Evolutionary conservation across 345 rosid genomes (phyloP), one percentile per base, ranked within the genome.

Genomic region (Gossypium stocksii): DNA sequence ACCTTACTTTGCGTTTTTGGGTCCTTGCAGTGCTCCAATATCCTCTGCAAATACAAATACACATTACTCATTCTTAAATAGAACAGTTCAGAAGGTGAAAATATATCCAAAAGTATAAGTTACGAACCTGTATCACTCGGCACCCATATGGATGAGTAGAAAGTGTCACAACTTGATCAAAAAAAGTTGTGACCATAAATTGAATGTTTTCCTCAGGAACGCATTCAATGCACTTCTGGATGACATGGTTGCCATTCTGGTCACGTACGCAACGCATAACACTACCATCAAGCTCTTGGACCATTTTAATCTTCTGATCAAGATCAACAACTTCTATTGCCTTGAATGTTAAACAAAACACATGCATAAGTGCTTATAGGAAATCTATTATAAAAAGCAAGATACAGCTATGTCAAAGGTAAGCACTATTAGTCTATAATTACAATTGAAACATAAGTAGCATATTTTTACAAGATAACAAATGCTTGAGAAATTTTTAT

Each of bases 11-110:
- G 99, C 59, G 99, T 95, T 46, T 85, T 87, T 2, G 81, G 80
- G 53, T 91, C 83, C 71, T 84, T 84, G 76, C 99, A 95, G 76
- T 93, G 97, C 86, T 95, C 99, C 83, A 95, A 83, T 29, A 93
- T 87, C 79, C 99, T 88, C 99, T 95, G 90, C 78, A 66, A 58
- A 51, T 48, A 70, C 48, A 64, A 53, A 69, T 5, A 22, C 3
- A 56, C 12, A 51, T 22, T 3, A 15, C 49, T 29, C 54, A 19
- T 62, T 34, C 7, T 19, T 53, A 43, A 23, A 44, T 25, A 46
- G 27, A 66, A 43, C 34, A 66, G 3, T 17, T 19, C 11, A 1
- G 57, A 14, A 29, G 9, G 4, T 29, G 11, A 17, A 74, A 34
- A 44, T 22, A 34, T 3, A n/a, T 23, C 3, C 2, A 38, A 38